These are phyloP conservation scores for Diaporthe amygdali DNA, from an alignment of 2,329 filamentous ascomycete genomes.

Conservation along the genomic window DNA sequence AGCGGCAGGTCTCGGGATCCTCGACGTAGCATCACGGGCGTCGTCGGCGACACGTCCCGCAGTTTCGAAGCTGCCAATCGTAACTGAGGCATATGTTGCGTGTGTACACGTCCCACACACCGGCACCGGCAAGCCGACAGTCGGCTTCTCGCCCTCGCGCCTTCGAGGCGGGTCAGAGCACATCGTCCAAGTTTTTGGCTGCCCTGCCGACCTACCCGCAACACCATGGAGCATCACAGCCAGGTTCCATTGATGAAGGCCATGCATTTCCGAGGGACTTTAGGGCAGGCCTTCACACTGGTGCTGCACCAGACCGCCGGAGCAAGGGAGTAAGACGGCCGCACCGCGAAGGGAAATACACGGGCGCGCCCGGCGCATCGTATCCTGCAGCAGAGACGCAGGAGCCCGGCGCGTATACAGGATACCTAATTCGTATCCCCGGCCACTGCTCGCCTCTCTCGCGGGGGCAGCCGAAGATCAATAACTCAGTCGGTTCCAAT, in stretches of 20 bases:
- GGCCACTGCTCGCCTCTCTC: no score
- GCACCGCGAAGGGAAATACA: not conserved
- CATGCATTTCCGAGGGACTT: not conserved
- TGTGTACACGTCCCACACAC: not conserved
- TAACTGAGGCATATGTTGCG: not conserved
- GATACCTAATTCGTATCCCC: no score
- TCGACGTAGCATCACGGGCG: not conserved
- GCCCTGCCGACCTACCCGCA: not conserved
- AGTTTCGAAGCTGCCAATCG: not conserved
- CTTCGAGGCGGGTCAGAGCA: not conserved
- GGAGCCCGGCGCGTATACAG: not conserved
- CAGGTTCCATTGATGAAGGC: not conserved
- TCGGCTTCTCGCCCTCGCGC: not conserved
- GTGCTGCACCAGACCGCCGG: not conserved
- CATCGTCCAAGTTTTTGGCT: no score
- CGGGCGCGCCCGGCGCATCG: not conserved
- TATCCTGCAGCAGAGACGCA: not conserved
- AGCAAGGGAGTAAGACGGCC: not conserved
- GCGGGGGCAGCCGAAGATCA: no score
- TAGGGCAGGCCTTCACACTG: not conserved
- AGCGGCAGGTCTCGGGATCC: constrained; percentile 6
- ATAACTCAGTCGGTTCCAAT: no score
- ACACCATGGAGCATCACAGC: not conserved
- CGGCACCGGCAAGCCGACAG: not conserved
- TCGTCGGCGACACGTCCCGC: constrained; percentile 1